Evolutionary conservation across 345 rosid species (phyloP), one percentile per base, ranked within the genome.

Genomic region (Camelina hispida): DNA sequence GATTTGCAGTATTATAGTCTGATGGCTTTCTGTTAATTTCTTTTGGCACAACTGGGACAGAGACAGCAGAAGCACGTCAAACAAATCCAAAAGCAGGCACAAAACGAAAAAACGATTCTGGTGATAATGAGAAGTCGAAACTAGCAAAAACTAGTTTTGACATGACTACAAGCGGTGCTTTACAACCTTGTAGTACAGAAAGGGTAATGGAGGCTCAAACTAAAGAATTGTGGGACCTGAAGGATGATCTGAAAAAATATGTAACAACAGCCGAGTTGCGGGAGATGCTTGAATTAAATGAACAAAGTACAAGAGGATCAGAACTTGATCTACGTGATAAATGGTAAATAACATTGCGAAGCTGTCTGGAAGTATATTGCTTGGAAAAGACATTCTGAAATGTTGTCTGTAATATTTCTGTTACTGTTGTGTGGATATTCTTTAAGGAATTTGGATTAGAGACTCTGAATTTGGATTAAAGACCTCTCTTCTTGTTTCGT

Each of bases 321-420:
- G 98, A 95, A 79, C 88, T 92, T 79, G 94, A 87, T 81, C 80
- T 95, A 79, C 89, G 96, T 5, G 99, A 92, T 66, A 82, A 79
- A 25, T 95, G 99, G 99, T 95, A 86, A 32, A 80, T 69, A 35
- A 35, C 68, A 6, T 60, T 68, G 30, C n/a, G 17, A 22, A 38
- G 14, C 63, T 72, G 11, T 30, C 42, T 71, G 13, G 40, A 56
- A 34, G 68, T 38, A 40, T 13, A 46, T 70, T 68, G 6, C 48
- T 68, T 61, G 47, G 48, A 22, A 17, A 32, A 30, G 1, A 15
- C 7, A 43, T 43, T 43, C 48, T 43, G 48, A 43, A 43, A 4
- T 14, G 58, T 55, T 63, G 44, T 46, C 18, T 70, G 46, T 64
- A 7, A 32, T 17, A 4, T 38, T 35, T 63, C 14, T 53, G 30